Evolutionary conservation across 345 rosid genomes (phyloP).

Genomic region (Gossypium anomalum): DNA sequence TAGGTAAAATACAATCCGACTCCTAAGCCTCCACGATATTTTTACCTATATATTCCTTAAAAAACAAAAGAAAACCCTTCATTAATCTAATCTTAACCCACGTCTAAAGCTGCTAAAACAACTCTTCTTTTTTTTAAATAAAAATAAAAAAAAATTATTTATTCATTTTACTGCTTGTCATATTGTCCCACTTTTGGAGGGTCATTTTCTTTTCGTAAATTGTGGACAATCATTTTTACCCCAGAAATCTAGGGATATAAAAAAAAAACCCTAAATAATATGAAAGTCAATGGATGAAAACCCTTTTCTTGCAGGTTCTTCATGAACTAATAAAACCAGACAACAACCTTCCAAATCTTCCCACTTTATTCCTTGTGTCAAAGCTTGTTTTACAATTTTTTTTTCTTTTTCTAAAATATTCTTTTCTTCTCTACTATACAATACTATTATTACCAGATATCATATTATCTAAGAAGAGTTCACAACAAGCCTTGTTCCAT

Average conservation of each 20-base stretch:
- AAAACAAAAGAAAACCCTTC: not conserved
- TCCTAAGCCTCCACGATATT: fast-evolving
- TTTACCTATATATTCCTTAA: not conserved
- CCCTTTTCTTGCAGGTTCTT: constrained; percentile 3
- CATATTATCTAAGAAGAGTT: not conserved
- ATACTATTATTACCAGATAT: not conserved
- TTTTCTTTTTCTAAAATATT: not conserved
- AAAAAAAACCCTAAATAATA: not conserved
- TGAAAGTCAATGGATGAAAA: not conserved
- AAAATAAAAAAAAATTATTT: too few species aligned
- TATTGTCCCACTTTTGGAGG: too few species aligned
- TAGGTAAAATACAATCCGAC: too few species aligned
- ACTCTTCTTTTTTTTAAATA: too few species aligned
- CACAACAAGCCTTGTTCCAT: constrained; percentile 2
- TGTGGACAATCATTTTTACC: constrained; percentile 4
- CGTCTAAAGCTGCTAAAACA: not conserved
- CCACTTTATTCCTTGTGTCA: constrained; percentile 18
- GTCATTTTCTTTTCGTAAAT: not conserved
- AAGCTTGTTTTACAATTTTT: not conserved
- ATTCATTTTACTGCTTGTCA: too few species aligned
- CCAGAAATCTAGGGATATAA: not conserved
- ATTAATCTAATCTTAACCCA: not conserved
- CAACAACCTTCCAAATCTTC: constrained; percentile 12
- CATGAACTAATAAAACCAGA: constrained; percentile 5
- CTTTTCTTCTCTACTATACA: constrained; percentile 1